Base-by-base conservation (phyloP, 192 early-diverging fungal species). In the Backusella luteola region DNA sequence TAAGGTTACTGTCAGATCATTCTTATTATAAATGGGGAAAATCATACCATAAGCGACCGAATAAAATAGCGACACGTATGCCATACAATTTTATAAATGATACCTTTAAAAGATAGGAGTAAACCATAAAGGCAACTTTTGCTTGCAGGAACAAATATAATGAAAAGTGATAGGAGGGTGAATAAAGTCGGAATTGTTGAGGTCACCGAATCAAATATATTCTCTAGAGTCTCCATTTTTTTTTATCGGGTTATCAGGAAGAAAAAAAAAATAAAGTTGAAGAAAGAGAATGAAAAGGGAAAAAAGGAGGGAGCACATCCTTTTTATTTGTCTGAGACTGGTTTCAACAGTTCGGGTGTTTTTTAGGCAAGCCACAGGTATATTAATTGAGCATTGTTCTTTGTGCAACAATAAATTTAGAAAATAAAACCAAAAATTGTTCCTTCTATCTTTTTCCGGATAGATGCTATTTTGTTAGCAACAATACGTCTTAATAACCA, bases 251-350 rank as follows among this genome's bases (percentile, higher is more conserved):
- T 26, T 23, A 26, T 59, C 11, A 11, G 21, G 23, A 59, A 26
- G 12, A 56, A 26, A n/a, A 23, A 23, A 23, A 9, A 56, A 56
- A 38, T 38, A 56, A 56, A 56, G 21, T 56, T 23, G 11, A 56
- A 56, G 21, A 4, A 56, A 56, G 21, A 56, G 53, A 56, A 11
- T 26, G 21, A 29, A 59, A 59, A 19, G 23, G 21, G 29, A 26
- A 29, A 29, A 29, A 14, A 32, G 32, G 32, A 32, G 32, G 56
- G 26, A 29, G 11, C 23, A 29, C 26, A 29, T 11, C 46, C 2
- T 63, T 39, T 63, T 63, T 63, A 63, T 63, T 63, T 63, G 21
- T 63, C 23, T 63, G 56, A 63, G 56, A 63, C 56, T 59, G 56
- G 56, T 59, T 59, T 59, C 56, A 29, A 26, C 56, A 12, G 11